Evolutionary conservation across 2,329 filamentous ascomycete genomes (phyloP), one percentile per base, ranked within the genome.

Genomic region (Dichotomopilus funicola): DNA sequence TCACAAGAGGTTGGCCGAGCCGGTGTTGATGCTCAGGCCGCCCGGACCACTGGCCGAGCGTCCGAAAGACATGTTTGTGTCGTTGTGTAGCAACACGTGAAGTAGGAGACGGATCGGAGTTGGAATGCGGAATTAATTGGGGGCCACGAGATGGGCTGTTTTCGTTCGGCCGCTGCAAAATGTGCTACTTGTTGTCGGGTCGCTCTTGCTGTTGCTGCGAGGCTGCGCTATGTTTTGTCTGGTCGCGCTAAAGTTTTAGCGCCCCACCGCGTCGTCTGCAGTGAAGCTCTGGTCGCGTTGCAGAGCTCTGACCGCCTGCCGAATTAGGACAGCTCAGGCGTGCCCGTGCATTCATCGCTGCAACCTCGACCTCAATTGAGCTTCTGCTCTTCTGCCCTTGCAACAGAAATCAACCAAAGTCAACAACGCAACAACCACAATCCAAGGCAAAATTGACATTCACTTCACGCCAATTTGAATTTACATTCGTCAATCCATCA

Each of bases 1-100:
- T 68, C 64, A 80, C 78, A 78, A 78, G 59, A 76, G 69, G 68
- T 83, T 85, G 60, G 82, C 82, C 56, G 79, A 74, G 61, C 76
- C 78, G 13, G 81, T 84, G 70, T 85, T 86, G 71, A 85, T 85
- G 65, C 78, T 82, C 61, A 85, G 75, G 66, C 79, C 80, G 61
- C 75, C 78, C 59, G 80, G 80, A 64, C 78, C 80, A 68, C 80
- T 83, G 56, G 78, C 77, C 63, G 81, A 83, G 68, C 80, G 76
- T 57, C 58, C 57, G 38, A 64, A 59, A 41, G 56, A 37, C 59
- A 60, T 62, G 5, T 50, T 40, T n/a, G 34, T 44, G 51, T 31
- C 27, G 19, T 35, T 41, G 9, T 52, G 41, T 27, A 38, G 52
- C 45, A 47, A 58, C 19, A 3, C 19, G 19, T 2, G 48, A 40